phyloP scores from a whole-genome alignment of 352 stramenopile species.

The Globisporangium nodosum region DNA sequence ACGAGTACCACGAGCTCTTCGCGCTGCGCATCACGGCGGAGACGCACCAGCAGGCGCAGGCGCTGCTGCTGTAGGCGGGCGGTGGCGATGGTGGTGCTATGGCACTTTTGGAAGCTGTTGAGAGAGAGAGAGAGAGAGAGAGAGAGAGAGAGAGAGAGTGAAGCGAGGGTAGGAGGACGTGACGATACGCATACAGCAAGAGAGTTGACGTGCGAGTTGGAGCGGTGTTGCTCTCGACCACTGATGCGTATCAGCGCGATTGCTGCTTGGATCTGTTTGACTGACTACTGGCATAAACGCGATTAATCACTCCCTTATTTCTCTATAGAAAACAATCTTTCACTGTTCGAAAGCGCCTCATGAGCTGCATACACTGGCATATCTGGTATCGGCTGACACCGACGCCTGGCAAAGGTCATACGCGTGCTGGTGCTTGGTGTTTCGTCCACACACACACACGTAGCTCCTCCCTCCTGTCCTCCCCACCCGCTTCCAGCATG shows the following conservation, averaged over 20 bases:
- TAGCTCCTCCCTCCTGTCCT: background rate
- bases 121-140: background rate
- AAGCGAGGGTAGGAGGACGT: background rate
- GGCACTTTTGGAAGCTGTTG: background rate
- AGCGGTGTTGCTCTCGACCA: background rate
- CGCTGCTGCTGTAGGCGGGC: constrained; percentile 45
- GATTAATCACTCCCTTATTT: too few species aligned
- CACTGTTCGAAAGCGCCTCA: too few species aligned
- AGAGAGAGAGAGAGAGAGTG: background rate
- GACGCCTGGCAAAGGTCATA: background rate
- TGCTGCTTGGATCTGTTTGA: too few species aligned
- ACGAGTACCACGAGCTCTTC: constrained; percentile 77
- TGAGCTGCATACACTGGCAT: too few species aligned
- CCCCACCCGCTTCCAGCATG: constrained; percentile 21
- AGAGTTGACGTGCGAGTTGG: background rate
- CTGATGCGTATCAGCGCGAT: too few species aligned
- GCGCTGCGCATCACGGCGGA: constrained; percentile 73
- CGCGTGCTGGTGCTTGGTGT: background rate
- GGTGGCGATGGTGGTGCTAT: background rate
- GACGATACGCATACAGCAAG: background rate
- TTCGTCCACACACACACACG: background rate
- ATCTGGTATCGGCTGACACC: too few species aligned
- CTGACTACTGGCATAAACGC: too few species aligned
- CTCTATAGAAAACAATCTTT: too few species aligned
- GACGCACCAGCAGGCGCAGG: constrained; percentile 65